Evolutionary conservation across 2,329 filamentous ascomycete species (phyloP), one percentile per base, ranked within the genome.

Genomic region (Fusarium kyushuense): DNA sequence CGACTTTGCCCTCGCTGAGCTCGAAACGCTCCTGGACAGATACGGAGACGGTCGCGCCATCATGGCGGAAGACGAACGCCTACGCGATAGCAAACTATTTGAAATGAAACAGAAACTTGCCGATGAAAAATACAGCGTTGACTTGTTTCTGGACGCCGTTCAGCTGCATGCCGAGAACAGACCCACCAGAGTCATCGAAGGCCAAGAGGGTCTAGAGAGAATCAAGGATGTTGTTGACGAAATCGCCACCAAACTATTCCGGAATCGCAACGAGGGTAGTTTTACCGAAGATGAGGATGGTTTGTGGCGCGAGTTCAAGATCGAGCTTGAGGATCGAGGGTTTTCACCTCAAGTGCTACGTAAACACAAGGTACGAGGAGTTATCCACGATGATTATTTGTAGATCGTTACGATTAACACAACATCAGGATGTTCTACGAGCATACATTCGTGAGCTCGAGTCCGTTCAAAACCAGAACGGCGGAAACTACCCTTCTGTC

Each of bases 401-500:
- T 56, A 54, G 48, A 33, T 41, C 47, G 49, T 62, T 66, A 43
- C 43, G 23, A 49, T 70, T 75, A 59, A 74, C 58, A 66, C 54
- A 46, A 33, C 43, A 52, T 41, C 29, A 89, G 87, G 85, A 88
- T 67, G 80, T 88, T 12, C 76, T 89, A 25, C 82, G 86, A 63
- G 86, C 87, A 21, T 89, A 90, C 71, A 88, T 90, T 41, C 84
- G 85, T 35, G 84, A 87, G 71, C 82, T 89, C 63, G 84, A 88
- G 65, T 82, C 85, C 40, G 79, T 83, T 55, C 79, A 80, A 35
- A 75, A 77, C n/a, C 73, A 78, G 14, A 79, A 80, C 38, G 81
- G 79, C 23, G 82, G 81, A 27, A 76, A 78, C 33, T 81, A 81
- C 14, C 84, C 85, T 4, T 84, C 84, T 3, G 81, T 86, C 16